Percentiles rank a stretch among this genome's conserved stretches.
These are phyloP conservation scores for Arabidopsis thaliana DNA, from an alignment of 345 rosid genomes.

Conservation along the genomic window DNA sequence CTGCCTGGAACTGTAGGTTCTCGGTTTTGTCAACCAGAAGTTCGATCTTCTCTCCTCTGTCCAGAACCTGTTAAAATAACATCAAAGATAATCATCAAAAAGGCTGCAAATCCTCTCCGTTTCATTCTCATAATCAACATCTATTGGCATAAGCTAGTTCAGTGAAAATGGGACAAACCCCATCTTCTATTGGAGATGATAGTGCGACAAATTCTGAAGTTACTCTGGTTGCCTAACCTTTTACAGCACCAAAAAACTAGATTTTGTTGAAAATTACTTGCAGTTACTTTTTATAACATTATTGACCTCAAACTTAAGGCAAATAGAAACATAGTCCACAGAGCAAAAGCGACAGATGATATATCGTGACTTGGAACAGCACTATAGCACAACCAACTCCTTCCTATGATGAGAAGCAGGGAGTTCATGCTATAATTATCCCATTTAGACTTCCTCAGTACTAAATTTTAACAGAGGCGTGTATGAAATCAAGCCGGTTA, in stretches of 20 bases:
- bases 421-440: slow-evolving; percentile 2
- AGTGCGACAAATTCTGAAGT: background rate
- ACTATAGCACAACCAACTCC: background rate
- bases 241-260: background rate
- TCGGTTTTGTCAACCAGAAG: slow-evolving; percentile 93
- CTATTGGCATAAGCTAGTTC: background rate
- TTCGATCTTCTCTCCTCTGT: slow-evolving; percentile 94
- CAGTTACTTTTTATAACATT: slow-evolving; percentile 17
- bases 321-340: slow-evolving; percentile 10
- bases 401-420: slow-evolving; percentile 2
- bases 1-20: slow-evolving; percentile 94
- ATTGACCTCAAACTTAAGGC: background rate
- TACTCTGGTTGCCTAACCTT: background rate
- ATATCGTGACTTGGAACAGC: background rate
- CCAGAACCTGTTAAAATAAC: slow-evolving; percentile 66
- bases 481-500: background rate
- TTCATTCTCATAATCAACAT: background rate
- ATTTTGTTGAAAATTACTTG: background rate
- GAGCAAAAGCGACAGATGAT: slow-evolving; percentile 6
- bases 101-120: background rate
- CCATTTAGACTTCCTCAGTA: background rate
- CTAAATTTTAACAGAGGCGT: background rate
- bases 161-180: background rate
- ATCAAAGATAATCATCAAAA: background rate
- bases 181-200: background rate